Conservation (phyloP, 805 yeast species). For the Monosporozyma aerobia region DNA sequence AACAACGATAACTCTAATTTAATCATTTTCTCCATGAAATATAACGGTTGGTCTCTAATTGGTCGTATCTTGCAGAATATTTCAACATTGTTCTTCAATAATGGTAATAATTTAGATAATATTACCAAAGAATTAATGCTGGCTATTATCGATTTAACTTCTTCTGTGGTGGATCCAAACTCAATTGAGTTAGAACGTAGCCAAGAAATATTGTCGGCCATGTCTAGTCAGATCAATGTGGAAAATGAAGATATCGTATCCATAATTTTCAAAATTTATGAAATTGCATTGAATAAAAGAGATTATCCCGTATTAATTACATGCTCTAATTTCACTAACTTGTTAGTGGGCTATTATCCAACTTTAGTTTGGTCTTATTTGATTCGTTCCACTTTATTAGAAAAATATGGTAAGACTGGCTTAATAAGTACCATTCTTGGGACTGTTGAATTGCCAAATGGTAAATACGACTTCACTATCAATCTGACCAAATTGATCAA, state of each 20-base stretch:
- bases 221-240: constrained; percentile 31
- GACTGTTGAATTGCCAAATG: constrained; percentile 60
- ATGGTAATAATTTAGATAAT: constrained; percentile 27
- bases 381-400: constrained; percentile 55
- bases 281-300: constrained; percentile 53
- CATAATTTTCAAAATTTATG: constrained; percentile 55
- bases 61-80: constrained; percentile 71
- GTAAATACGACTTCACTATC: constrained; percentile 57
- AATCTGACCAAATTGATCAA: constrained; percentile 48
- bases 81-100: constrained; percentile 13
- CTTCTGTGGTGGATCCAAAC: constrained; percentile 37
- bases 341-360: constrained; percentile 42
- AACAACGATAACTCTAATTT: constrained; percentile 8
- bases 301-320: constrained; percentile 37
- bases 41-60: constrained; percentile 80
- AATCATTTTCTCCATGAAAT: constrained; percentile 56
- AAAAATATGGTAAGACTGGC: constrained; percentile 57
- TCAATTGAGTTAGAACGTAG: constrained; percentile 31
- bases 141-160: constrained; percentile 43
- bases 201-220: constrained; percentile 29
- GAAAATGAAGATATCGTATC: constrained; percentile 50
- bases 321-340: constrained; percentile 42
- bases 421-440: constrained; percentile 53
- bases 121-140: constrained; percentile 34
- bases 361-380: constrained; percentile 74